A percentile compares a stretch with the other conserved stretches of the same genome.
Conservation (phyloP, 768 basidiomycete genomes). For the Lepiota venenata region DNA sequence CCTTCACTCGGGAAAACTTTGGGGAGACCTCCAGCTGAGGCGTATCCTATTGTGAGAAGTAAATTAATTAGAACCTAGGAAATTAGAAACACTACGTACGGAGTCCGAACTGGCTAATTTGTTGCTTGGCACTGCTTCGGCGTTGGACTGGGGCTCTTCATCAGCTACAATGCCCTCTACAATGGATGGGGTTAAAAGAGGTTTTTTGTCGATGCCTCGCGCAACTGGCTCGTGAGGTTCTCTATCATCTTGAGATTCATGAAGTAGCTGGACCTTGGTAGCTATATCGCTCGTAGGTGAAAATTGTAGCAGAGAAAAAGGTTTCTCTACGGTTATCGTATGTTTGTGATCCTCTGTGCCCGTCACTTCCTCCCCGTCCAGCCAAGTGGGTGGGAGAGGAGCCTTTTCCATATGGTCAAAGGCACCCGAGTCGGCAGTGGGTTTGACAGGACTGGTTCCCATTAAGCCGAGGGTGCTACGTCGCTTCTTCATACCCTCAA, state of each 20-base stretch:
- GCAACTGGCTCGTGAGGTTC: not conserved
- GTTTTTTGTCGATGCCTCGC: not conserved
- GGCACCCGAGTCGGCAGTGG: not conserved
- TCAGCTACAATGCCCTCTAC: conserved; percentile 11
- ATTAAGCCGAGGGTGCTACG: conserved; percentile 27
- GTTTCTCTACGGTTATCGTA: conserved; percentile 15
- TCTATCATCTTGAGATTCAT: not conserved
- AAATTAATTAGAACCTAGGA: not conserved
- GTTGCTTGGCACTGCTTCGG: not conserved
- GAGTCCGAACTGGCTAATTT: not conserved
- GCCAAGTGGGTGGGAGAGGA: not conserved
- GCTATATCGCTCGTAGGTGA: not conserved
- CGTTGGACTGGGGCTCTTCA: not conserved
- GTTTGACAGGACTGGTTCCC: conserved; percentile 2
- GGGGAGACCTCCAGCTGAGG: not conserved
- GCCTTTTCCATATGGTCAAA: not conserved
- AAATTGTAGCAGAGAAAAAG: not conserved
- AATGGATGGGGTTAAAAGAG: conserved; percentile 5
- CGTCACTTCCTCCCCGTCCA: not conserved
- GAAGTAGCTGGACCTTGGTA: not conserved
- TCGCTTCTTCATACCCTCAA: conserved; percentile 44
- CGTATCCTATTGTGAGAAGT: not conserved
- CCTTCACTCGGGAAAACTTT: conserved; percentile 2
- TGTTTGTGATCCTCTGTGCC: conserved; percentile 2
- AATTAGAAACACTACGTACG: not conserved